Evolutionary conservation across 2,329 filamentous ascomycete species (phyloP).

Genomic region (Fusarium sp.): DNA sequence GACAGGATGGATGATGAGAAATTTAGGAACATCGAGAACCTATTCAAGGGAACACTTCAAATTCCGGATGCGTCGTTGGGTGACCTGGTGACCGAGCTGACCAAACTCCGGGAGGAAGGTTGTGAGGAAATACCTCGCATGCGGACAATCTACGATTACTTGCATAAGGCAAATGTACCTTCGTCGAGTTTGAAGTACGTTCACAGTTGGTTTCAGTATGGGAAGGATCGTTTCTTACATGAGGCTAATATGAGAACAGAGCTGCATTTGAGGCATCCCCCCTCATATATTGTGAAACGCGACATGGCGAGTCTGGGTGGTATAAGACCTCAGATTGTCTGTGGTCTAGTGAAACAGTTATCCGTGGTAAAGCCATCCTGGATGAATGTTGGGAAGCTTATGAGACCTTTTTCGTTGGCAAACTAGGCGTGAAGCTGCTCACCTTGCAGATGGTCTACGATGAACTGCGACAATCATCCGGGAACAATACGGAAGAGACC

Average conservation of each 20-base stretch:
- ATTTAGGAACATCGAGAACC: background rate
- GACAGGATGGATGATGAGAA: background rate
- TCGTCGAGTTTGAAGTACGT: constrained; percentile 13
- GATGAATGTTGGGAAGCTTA: constrained; percentile 1
- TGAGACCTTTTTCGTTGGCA: constrained; percentile 21
- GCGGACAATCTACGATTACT: background rate
- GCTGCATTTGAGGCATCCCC: constrained; percentile 7
- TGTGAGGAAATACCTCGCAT: background rate
- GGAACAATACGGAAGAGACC: background rate
- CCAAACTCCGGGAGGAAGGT: background rate
- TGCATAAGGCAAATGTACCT: background rate
- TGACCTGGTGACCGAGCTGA: background rate
- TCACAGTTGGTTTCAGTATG: rapidly evolving
- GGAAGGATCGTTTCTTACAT: background rate
- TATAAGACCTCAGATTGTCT: constrained; percentile 21
- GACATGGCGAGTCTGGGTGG: constrained; percentile 9
- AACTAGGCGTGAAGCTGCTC: constrained; percentile 14
- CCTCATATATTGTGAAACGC: constrained; percentile 7
- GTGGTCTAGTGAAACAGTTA: constrained; percentile 20
- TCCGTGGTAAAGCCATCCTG: constrained; percentile 18
- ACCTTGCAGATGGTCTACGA: constrained; percentile 26
- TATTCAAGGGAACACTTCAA: background rate
- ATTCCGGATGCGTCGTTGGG: background rate
- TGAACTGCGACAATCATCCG: constrained; percentile 11
- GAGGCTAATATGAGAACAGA: constrained; percentile 8